phyloP scores from a whole-genome alignment of 2,329 filamentous ascomycete species.

The Trichothecium sympodiale region DNA sequence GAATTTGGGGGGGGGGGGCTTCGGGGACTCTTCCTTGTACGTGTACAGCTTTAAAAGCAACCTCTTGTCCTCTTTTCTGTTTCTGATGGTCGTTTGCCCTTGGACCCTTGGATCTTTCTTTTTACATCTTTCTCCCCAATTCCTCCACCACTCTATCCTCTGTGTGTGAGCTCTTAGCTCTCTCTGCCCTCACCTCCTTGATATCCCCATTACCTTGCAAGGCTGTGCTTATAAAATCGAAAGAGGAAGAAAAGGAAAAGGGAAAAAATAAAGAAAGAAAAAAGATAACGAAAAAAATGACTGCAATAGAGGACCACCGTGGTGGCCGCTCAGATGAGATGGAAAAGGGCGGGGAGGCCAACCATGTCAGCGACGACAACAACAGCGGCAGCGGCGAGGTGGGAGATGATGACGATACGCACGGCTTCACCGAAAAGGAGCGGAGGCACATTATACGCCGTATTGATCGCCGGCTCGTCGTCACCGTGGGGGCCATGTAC shows the following conservation, averaged over 20 bases:
- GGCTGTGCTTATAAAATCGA: background rate
- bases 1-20: too few relatives aligned
- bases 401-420: conserved; percentile 16
- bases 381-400: conserved; percentile 14
- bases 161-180: background rate
- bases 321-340: conserved; percentile 8
- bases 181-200: background rate
- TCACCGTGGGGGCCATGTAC: conserved; percentile 56
- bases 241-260: too few relatives aligned
- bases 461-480: conserved; percentile 55
- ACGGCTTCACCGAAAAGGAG: conserved; percentile 47
- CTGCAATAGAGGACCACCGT: background rate
- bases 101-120: background rate
- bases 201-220: background rate
- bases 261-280: too few relatives aligned
- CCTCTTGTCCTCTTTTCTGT: too few relatives aligned
- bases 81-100: too few relatives aligned
- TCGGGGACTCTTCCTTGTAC: too few relatives aligned
- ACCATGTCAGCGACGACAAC: conserved; percentile 8
- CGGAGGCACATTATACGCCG: conserved; percentile 57
- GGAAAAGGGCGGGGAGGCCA: conserved; percentile 7
- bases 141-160: background rate
- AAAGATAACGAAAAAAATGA: too few relatives aligned
- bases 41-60: too few relatives aligned
- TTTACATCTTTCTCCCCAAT: too few relatives aligned